Percentiles rank a stretch among this genome's conserved stretches.
Evolutionary conservation across 139 green algal genomes (phyloP).

Genomic region (Chlorella vulgaris): DNA sequence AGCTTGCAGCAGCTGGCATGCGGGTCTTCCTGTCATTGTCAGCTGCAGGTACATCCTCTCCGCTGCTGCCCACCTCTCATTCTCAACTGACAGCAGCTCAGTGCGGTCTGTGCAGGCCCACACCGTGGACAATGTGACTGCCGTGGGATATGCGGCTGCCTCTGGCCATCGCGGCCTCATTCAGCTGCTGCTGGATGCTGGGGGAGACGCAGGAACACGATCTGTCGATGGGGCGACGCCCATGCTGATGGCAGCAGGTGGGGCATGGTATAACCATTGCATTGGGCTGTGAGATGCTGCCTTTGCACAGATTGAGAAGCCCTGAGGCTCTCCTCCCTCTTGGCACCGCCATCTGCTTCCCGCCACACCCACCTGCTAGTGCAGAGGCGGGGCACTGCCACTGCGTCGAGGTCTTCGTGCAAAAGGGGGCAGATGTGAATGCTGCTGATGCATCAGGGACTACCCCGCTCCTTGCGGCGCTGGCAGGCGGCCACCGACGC

Average conservation of each 20-base stretch:
- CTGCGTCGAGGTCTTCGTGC: neutral
- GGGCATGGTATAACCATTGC: neutral
- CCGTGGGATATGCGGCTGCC: neutral
- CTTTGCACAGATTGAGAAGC: neutral
- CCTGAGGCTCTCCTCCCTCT: neutral
- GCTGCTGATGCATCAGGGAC: neutral
- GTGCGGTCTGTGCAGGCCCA: neutral
- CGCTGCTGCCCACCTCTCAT: too few relatives aligned
- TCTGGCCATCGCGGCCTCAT: slow-evolving; percentile 4
- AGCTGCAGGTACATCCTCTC: too few relatives aligned
- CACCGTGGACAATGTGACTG: neutral
- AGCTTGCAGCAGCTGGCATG: too few relatives aligned
- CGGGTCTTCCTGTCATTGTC: too few relatives aligned
- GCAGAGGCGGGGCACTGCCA: slow-evolving; percentile 19
- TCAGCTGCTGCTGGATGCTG: slow-evolving; percentile 10
- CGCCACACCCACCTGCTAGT: too few relatives aligned
- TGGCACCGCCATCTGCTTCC: neutral
- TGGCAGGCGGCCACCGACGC: slow-evolving; percentile 2
- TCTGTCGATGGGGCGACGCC: neutral
- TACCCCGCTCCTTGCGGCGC: neutral
- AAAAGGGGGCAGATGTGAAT: neutral
- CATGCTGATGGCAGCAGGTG: slow-evolving; percentile 14
- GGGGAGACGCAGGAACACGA: neutral
- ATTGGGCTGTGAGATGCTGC: neutral
- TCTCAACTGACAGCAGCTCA: too few relatives aligned